Conservation (phyloP, 495 filamentous ascomycete genomes). For the Penicillium arizonense region DNA sequence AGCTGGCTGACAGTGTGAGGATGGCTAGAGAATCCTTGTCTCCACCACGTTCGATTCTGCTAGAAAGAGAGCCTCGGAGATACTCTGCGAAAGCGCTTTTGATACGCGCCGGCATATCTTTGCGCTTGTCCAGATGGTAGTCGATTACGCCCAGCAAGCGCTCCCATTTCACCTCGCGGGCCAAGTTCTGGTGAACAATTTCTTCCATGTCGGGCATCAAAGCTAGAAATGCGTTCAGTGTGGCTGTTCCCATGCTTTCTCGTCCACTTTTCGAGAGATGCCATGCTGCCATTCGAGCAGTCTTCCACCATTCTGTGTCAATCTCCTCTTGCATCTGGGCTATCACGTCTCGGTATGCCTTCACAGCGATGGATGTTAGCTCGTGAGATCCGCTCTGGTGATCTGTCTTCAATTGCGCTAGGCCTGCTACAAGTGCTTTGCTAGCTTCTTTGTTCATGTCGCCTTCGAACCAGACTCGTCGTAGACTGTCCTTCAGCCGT, state of each 20-base stretch:
- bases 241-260: constrained; percentile 62
- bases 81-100: constrained; percentile 36
- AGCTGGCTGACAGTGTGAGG: constrained; percentile 59
- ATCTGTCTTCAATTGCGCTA: constrained; percentile 48
- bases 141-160: constrained; percentile 28
- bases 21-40: constrained; percentile 33
- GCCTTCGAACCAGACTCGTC: constrained; percentile 56
- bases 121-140: constrained; percentile 29
- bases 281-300: constrained; percentile 57
- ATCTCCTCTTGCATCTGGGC: constrained; percentile 17
- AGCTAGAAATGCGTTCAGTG: constrained; percentile 48
- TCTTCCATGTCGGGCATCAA: constrained; percentile 40
- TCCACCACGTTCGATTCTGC: constrained; percentile 11
- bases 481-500: constrained; percentile 52
- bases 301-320: constrained; percentile 48
- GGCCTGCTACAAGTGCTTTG: constrained; percentile 39
- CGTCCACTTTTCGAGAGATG: constrained; percentile 62
- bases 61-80: constrained; percentile 28
- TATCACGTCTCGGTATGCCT: constrained; percentile 43
- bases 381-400: constrained; percentile 57
- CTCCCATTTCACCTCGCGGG: constrained; percentile 25
- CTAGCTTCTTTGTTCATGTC: constrained; percentile 40
- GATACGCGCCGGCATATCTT: constrained; percentile 22
- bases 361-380: constrained; percentile 50
- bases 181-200: constrained; percentile 6